Evolutionary conservation across 352 stramenopile genomes (phyloP).

Genomic region (Pythium brassicae): DNA sequence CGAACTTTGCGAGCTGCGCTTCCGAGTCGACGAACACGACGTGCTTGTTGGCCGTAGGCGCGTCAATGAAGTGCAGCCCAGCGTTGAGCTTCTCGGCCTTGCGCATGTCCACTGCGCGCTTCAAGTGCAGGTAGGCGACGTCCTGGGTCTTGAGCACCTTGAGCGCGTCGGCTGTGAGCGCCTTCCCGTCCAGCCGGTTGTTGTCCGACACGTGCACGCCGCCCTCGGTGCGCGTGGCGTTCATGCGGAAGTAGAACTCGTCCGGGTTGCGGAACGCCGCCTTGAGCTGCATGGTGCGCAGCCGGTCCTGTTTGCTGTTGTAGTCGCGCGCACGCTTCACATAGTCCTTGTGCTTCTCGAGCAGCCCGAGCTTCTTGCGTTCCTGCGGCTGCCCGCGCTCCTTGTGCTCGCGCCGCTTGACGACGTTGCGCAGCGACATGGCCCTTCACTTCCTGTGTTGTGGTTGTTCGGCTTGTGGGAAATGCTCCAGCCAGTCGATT

Average conservation of each 20-base stretch:
- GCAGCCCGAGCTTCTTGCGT: conserved; percentile 90
- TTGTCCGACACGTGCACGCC: conserved; percentile 75
- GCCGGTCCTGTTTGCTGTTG: conserved; percentile 91
- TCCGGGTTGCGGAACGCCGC: conserved; percentile 97
- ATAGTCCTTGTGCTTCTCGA: conserved; percentile 99
- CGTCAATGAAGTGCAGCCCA: conserved; percentile 77
- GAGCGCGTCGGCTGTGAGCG: conserved; percentile 76
- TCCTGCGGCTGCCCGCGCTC: conserved; percentile 93
- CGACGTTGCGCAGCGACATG: conserved; percentile 95
- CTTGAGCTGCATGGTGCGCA: conserved; percentile 90
- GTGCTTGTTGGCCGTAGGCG: conserved; percentile 86
- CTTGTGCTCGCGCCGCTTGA: conserved; percentile 99
- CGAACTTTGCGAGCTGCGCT: conserved; percentile 77
- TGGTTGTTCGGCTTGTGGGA: too few species aligned
- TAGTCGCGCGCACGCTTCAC: conserved; percentile 93
- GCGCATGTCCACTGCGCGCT: conserved; percentile 66
- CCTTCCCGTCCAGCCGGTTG: conserved; percentile 51
- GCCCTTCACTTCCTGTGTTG: too few species aligned
- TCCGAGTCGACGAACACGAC: conserved; percentile 92
- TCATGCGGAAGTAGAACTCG: conserved; percentile 99
- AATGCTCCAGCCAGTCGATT: too few species aligned
- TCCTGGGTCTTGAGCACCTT: conserved; percentile 96
- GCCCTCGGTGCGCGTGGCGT: conserved; percentile 70
- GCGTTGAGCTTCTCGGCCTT: conserved; percentile 77
- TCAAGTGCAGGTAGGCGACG: conserved; percentile 92